Evolutionary conservation across 495 filamentous ascomycete species (phyloP).

Genomic region (Penicillium ochrochloron): DNA sequence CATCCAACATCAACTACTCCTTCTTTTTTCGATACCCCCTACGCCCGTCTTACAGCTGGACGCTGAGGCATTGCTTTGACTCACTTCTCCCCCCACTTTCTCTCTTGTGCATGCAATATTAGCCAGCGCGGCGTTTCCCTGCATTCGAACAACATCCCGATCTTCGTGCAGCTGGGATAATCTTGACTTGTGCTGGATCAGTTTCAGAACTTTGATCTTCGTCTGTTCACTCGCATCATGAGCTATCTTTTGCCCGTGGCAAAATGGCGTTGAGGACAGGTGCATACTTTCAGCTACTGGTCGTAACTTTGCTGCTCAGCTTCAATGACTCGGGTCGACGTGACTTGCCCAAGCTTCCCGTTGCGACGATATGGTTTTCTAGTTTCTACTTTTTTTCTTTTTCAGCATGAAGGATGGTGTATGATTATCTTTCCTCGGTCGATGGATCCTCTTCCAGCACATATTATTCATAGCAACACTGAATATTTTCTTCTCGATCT

Average conservation of each 20-base stretch:
- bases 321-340: constrained; percentile 8
- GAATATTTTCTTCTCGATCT: constrained; percentile 12
- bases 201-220: constrained; percentile 12
- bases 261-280: constrained; percentile 21
- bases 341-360: background rate
- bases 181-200: background rate
- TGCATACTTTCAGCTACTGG: constrained; percentile 21
- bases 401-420: constrained; percentile 18
- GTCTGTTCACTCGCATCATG: constrained; percentile 10
- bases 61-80: constrained; percentile 16
- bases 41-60: constrained; percentile 7
- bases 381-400: constrained; percentile 6
- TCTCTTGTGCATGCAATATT: constrained; percentile 23
- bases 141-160: constrained; percentile 14
- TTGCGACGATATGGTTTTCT: background rate
- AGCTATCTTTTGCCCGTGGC: constrained; percentile 7
- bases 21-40: constrained; percentile 17
- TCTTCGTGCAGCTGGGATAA: background rate
- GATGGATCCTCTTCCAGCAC: constrained; percentile 22
- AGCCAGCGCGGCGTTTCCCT: constrained; percentile 26
- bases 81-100: constrained; percentile 5
- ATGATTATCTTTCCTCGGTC: constrained; percentile 22
- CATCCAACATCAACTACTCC: constrained; percentile 14
- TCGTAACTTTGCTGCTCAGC: constrained; percentile 29
- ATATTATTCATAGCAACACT: constrained; percentile 30